Evolutionary conservation across 2,329 filamentous ascomycete genomes (phyloP), one percentile per base, ranked within the genome.

Genomic region (Fusarium brachygibbosum): DNA sequence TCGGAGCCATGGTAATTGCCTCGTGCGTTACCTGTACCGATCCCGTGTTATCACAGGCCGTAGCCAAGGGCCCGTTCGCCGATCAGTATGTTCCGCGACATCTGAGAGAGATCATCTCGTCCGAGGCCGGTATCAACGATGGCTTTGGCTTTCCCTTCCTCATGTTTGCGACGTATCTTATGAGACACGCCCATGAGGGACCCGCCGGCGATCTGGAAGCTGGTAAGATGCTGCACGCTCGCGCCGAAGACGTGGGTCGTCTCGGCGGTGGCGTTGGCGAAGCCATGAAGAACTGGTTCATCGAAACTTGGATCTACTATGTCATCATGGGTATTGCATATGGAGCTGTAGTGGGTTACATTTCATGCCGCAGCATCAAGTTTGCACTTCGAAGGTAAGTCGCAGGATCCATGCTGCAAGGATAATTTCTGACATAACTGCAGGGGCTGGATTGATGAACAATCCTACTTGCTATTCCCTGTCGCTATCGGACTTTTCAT

Each of bases 81-180:
- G 87, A 90, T 70, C 88, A 88, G 62, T 90, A 84, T 60, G 87
- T 90, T 4, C 80, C 84, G 12, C 82, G 87, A 2, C 81, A 83
- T 5, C 78, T 90, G 6, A 83, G 87, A 29, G 86, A 90, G 66
- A 85, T 90, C 58, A 89, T 90, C 21, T 89, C 87, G 0, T 83
- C 87, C 1, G 88, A 90, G 66, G 87, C 86, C 5, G 88, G 88
- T 9, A 84, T 84, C 4, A 90, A 90, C 65, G 88, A 90, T 66
- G 87, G 88, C 0, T 87, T 90, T 40, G 87, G 85, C 0, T 90
- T 89, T 46, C 87, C 87, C 0, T 89, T 90, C 54, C 79, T 90
- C 6, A 83, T 89, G 79, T 46, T 66, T 2, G 65, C 65, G 0
- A 59, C 57, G 0, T 69, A 69, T 11, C 13, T 69, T 2, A 65